Percentiles rank a stretch among this genome's conserved stretches.
These are phyloP conservation scores for Leucocoprinus sp. DNA, from an alignment of 768 basidiomycete species.

Conservation along the genomic window DNA sequence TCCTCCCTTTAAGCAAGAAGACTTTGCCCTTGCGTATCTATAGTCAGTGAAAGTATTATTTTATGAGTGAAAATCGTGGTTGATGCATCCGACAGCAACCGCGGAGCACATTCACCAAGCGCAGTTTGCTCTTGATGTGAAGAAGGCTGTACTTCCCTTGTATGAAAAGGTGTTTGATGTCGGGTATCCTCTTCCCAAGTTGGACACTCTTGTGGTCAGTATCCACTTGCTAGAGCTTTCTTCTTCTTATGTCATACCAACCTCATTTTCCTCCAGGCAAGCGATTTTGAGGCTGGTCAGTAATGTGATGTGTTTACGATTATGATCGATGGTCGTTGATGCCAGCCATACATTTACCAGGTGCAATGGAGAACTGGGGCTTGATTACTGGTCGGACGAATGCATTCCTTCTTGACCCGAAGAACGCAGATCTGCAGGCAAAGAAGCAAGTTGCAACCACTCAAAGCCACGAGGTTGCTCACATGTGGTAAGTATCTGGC, in stretches of 20 bases:
- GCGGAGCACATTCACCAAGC: conserved; percentile 77
- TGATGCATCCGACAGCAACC: conserved; percentile 45
- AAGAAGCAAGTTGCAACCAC: conserved; percentile 73
- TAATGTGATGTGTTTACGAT: background rate
- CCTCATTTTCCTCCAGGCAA: conserved; percentile 33
- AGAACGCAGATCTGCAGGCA: conserved; percentile 59
- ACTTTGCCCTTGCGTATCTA: conserved; percentile 81
- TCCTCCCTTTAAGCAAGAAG: conserved; percentile 72
- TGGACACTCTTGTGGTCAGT: conserved; percentile 82
- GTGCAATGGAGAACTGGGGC: conserved; percentile 94
- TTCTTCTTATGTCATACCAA: background rate
- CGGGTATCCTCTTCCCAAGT: conserved; percentile 87
- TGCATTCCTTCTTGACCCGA: conserved; percentile 73
- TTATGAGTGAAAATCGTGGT: background rate
- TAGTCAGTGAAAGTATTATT: conserved; percentile 30
- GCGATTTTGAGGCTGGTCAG: conserved; percentile 80
- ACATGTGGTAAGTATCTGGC: conserved; percentile 53
- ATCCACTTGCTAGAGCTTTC: conserved; percentile 1
- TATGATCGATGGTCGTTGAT: background rate
- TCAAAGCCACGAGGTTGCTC: conserved; percentile 83
- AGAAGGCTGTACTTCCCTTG: conserved; percentile 70
- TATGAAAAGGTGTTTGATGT: conserved; percentile 92
- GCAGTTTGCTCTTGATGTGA: conserved; percentile 83
- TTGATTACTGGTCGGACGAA: conserved; percentile 85
- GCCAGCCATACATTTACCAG: conserved; percentile 18